Evolutionary conservation across 148 eudicot genomes (phyloP).

Genomic region (Amaranthus cruentus): DNA sequence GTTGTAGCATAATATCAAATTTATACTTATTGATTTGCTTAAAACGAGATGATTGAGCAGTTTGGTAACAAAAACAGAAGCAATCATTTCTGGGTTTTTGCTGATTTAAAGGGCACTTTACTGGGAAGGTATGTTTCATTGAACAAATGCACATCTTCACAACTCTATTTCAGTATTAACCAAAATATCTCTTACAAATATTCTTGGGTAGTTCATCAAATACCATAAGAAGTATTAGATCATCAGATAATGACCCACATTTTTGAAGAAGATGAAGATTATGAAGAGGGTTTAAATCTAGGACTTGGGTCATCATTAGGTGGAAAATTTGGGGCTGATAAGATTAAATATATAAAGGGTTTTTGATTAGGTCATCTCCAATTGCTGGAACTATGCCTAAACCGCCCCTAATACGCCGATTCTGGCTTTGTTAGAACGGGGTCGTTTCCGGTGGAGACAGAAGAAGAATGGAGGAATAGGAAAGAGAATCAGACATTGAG

Average conservation of each 20-base stretch:
- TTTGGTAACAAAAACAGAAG: too few species aligned
- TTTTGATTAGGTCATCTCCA: constrained; percentile 59
- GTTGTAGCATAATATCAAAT: too few species aligned
- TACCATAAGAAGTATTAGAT: constrained; percentile 5
- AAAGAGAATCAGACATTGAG: constrained; percentile 82
- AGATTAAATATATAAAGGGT: constrained; percentile 23
- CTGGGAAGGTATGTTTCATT: too few species aligned
- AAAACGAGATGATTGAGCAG: too few species aligned
- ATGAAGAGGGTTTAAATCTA: constrained; percentile 47
- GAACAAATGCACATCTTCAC: too few species aligned
- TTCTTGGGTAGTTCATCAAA: too few species aligned
- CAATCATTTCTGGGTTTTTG: too few species aligned
- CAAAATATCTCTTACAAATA: constrained; percentile 9
- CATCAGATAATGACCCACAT: constrained; percentile 10
- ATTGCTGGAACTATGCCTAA: constrained; percentile 51
- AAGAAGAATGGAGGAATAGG: constrained; percentile 88
- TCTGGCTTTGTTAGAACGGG: constrained; percentile 51
- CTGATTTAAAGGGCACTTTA: too few species aligned
- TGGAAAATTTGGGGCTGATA: too few species aligned
- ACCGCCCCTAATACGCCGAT: constrained; percentile 12
- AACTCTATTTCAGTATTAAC: constrained; percentile 16
- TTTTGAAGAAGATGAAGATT: constrained; percentile 23
- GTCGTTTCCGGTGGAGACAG: constrained; percentile 75
- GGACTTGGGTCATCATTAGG: constrained; percentile 70
- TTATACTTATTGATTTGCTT: too few species aligned